Conservation (phyloP, 2,329 filamentous ascomycete species). For the Botrytis paeoniae region DNA sequence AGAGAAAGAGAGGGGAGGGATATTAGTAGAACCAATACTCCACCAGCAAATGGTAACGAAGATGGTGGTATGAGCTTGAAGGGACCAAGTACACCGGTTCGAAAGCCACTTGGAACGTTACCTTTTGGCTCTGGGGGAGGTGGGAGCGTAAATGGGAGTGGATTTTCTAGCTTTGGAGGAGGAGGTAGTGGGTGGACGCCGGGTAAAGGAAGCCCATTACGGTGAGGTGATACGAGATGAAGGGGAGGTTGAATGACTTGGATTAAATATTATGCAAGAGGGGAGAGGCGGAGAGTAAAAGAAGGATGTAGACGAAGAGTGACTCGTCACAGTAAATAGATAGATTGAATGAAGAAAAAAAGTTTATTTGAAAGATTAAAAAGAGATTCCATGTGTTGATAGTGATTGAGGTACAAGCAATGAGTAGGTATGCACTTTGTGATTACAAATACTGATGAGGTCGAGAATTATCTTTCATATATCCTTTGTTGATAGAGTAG, state of each 20-base stretch:
- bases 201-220: constrained; percentile 16
- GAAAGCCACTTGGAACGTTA: constrained; percentile 6
- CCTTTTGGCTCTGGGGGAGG: constrained; percentile 10
- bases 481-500: too few species aligned
- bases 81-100: constrained; percentile 18
- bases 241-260: background rate
- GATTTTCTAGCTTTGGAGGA: constrained; percentile 4
- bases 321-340: background rate
- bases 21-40: constrained; percentile 51
- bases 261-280: background rate
- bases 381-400: background rate
- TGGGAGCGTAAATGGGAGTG: constrained; percentile 8
- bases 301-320: background rate
- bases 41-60: constrained; percentile 39
- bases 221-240: background rate
- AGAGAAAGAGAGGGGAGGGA: constrained; percentile 46
- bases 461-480: too few species aligned
- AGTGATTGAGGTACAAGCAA: background rate
- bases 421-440: too few species aligned
- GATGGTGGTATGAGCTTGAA: background rate
- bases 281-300: background rate
- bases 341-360: background rate
- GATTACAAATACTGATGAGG: too few species aligned
- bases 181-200: constrained; percentile 14
- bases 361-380: background rate